These are phyloP conservation scores for Inosperma sp. DNA, from an alignment of 768 basidiomycete species.

Conservation along the genomic window DNA sequence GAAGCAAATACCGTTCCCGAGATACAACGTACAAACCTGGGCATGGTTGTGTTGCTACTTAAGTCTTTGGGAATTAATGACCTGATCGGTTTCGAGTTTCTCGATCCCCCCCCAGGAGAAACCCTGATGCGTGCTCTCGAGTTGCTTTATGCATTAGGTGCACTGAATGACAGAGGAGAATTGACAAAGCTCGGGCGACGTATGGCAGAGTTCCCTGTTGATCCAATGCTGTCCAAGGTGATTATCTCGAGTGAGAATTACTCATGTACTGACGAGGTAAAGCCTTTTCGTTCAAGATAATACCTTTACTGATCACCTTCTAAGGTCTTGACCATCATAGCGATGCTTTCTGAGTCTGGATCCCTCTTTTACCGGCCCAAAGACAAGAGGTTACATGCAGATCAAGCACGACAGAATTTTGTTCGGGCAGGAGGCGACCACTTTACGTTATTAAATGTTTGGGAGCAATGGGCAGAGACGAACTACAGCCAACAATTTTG, in stretches of 20 bases:
- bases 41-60: constrained; percentile 89
- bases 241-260: constrained; percentile 96
- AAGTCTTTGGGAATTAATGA: constrained; percentile 99
- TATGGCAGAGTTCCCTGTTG: constrained; percentile 99
- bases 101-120: constrained; percentile 97
- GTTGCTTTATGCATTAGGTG: constrained; percentile 90
- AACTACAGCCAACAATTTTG: constrained; percentile 97
- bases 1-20: constrained; percentile 98
- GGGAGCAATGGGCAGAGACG: constrained; percentile 99
- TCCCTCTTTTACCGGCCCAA: constrained; percentile 97
- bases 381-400: constrained; percentile 96
- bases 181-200: constrained; percentile 93
- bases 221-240: constrained; percentile 94
- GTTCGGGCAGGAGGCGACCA: constrained; percentile 95
- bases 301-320: not conserved
- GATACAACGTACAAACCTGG: constrained; percentile 97
- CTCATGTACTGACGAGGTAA: constrained; percentile 91
- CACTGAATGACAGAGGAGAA: constrained; percentile 93
- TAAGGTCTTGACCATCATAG: constrained; percentile 91
- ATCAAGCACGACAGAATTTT: constrained; percentile 97
- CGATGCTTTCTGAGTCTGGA: constrained; percentile 94
- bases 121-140: constrained; percentile 95
- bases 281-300: constrained; percentile 16
- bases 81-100: constrained; percentile 96
- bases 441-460: constrained; percentile 95